Conservation (phyloP, 2,329 filamentous ascomycete genomes). For the Venturiaceae sp. region DNA sequence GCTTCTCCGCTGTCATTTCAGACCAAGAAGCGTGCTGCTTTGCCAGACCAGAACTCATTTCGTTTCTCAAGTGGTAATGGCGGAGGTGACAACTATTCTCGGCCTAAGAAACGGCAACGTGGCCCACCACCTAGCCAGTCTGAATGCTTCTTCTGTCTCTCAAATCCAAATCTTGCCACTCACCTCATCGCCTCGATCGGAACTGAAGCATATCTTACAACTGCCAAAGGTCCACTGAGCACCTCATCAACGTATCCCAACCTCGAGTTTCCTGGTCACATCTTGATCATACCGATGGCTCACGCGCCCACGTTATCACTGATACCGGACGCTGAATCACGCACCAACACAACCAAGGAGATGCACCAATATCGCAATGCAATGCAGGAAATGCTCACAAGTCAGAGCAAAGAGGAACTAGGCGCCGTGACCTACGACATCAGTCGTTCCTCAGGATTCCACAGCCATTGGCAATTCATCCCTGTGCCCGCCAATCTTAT, state of each 20-base stretch:
- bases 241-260: slow-evolving; percentile 60
- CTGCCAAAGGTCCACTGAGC: slow-evolving; percentile 81
- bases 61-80: slow-evolving; percentile 16
- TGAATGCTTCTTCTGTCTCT: slow-evolving; percentile 91
- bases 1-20: slow-evolving; percentile 57
- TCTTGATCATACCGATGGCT: slow-evolving; percentile 81
- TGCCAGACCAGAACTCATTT: slow-evolving; percentile 18
- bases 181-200: slow-evolving; percentile 90
- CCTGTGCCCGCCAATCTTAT: slow-evolving; percentile 63
- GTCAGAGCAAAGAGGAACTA: slow-evolving; percentile 44
- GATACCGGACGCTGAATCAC: slow-evolving; percentile 50
- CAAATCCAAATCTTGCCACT: slow-evolving; percentile 70
- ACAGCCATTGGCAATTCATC: slow-evolving; percentile 89
- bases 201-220: slow-evolving; percentile 79
- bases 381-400: slow-evolving; percentile 66
- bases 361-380: slow-evolving; percentile 74
- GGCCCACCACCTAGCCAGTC: slow-evolving; percentile 44
- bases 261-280: slow-evolving; percentile 70
- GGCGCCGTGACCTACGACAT: slow-evolving; percentile 92
- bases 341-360: slow-evolving; percentile 57
- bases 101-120: slow-evolving; percentile 27
- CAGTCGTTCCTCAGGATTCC: slow-evolving; percentile 68
- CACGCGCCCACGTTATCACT: slow-evolving; percentile 67
- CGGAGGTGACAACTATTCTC: slow-evolving; percentile 23
- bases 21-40: slow-evolving; percentile 48